Conservation (phyloP, 129 eudicot species). For the Flaveria linearis region DNA sequence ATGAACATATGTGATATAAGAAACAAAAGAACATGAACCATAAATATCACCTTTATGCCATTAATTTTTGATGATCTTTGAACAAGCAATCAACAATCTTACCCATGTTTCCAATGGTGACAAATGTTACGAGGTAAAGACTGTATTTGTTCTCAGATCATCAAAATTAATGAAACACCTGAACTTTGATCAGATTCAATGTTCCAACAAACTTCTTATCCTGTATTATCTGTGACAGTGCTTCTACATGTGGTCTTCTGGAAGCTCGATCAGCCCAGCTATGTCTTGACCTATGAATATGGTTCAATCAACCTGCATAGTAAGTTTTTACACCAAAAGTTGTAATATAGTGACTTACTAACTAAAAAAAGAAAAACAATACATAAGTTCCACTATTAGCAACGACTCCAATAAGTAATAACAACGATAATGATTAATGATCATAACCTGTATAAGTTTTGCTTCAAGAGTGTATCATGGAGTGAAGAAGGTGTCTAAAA, state of each 20-base stretch:
- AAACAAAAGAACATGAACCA: no score
- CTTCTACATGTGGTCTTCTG: slow-evolving; percentile 69
- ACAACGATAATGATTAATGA: neutral
- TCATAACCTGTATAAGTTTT: slow-evolving; percentile 63
- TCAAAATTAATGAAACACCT: slow-evolving; percentile 74
- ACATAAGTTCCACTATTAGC: neutral
- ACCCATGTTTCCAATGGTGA: slow-evolving; percentile 62
- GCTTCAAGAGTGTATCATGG: slow-evolving; percentile 63
- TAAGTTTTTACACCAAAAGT: neutral
- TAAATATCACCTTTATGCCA: slow-evolving; percentile 37
- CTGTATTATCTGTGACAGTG: slow-evolving; percentile 78
- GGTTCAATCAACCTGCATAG: slow-evolving; percentile 82
- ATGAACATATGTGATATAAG: no score
- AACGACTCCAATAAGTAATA: no score
- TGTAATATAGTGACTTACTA: no score
- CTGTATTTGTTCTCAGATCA: slow-evolving; percentile 65
- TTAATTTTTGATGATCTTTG: slow-evolving; percentile 59
- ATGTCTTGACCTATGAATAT: slow-evolving; percentile 70
- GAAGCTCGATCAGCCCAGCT: slow-evolving; percentile 70
- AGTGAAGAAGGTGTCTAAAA: slow-evolving; percentile 66
- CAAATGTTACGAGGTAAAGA: slow-evolving; percentile 64
- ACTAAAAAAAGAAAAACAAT: neutral
- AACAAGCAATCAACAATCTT: slow-evolving; percentile 70
- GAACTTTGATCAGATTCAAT: slow-evolving; percentile 55
- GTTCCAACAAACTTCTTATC: slow-evolving; percentile 86